Evolutionary conservation across 768 basidiomycete species (phyloP).

Genomic region (Boletus patriciae): DNA sequence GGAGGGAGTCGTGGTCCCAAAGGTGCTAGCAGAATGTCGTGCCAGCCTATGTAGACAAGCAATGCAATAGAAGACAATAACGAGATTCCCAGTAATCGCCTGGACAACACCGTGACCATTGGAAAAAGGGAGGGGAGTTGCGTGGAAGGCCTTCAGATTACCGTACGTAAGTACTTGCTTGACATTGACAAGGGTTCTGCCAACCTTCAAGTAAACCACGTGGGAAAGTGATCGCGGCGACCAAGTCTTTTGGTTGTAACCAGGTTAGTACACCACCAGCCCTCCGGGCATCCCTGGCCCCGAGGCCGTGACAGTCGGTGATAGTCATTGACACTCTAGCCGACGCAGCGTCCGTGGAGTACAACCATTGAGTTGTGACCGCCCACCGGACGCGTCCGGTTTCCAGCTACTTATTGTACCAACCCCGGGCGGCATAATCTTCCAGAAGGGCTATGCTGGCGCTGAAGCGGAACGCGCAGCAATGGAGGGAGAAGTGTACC

Average conservation of each 20-base stretch:
- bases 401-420: constrained; percentile 79
- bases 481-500: constrained; percentile 84
- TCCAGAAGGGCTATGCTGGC: constrained; percentile 85
- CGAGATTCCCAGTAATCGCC: constrained; percentile 17
- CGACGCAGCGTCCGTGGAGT: no score
- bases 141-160: background rate
- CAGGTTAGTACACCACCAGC: no score
- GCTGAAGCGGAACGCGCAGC: constrained; percentile 80
- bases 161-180: no score
- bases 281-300: no score
- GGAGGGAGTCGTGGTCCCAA: constrained; percentile 35
- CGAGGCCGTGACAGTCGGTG: no score
- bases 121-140: background rate
- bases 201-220: no score
- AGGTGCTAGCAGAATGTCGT: background rate
- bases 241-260: no score
- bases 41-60: constrained; percentile 12
- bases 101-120: constrained; percentile 31
- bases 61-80: constrained; percentile 10
- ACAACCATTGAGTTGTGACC: no score
- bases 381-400: constrained; percentile 19
- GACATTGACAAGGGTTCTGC: no score
- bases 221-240: no score
- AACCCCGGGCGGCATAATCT: constrained; percentile 64
- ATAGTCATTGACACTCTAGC: no score